Base-by-base conservation (phyloP, 1,139 yeast species). In the Yamadazyma blattariae region DNA sequence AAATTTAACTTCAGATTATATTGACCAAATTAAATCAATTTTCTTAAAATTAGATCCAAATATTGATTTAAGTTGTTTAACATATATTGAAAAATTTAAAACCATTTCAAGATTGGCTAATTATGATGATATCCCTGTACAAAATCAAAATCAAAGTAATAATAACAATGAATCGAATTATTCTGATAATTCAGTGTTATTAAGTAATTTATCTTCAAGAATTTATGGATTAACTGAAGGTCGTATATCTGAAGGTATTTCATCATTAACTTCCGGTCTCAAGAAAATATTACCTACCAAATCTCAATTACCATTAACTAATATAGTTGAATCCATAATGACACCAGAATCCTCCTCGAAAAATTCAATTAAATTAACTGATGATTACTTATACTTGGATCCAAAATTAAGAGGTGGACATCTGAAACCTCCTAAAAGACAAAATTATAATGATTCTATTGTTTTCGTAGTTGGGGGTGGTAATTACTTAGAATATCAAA, bases 401-500 rank as follows among this genome's bases (percentile, higher is more conserved):
- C 97, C 98, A 19, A 82, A 79, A 48, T 80, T 87, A 5, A 76
- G 97, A 47, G 97, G 97, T 4, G 83, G 95, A 2, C 90, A 84
- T 48, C 77, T 95, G 7, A 81, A 85, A 49, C 94, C 90, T 27
- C 97, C 97, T 25, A 84, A 82, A 56, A 79, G 96, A 54, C 89
- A 83, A 50, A 67, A 82, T 11, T 88, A 86, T 56, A 79, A 77
- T 42, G 94, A 88, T 47, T 79, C 95, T 3, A 66, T 87, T 37
- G 95, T 92, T 13, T 94, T 92, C 57, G 86, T 89, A 33, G 90
- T 94, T 40, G 99, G 98, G 15, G 98, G 98, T 23, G 98, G 97
- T 32, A 90, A 87, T 58, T 92, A 89, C 55, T 67, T 87, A 46
- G 99, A 92, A 61, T 92, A 92, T 56, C 95, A 90, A 45, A 90